A percentile compares a stretch with the other conserved stretches of the same genome.
Conservation (phyloP, 495 filamentous ascomycete genomes). For the Penicillium tannophilum region DNA sequence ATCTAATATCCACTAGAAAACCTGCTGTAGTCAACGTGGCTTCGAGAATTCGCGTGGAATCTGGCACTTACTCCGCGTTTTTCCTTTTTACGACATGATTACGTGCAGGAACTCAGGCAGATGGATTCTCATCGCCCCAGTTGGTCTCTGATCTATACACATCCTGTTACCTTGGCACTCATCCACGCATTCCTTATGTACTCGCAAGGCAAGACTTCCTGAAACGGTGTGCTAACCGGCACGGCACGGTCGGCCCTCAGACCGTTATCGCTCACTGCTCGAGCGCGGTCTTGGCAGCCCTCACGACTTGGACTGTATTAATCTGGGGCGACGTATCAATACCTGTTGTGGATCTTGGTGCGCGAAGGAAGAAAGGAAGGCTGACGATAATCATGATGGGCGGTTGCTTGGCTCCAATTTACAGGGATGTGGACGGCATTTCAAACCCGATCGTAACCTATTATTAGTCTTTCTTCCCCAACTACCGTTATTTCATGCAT, state of each 20-base stretch:
- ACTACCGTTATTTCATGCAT: conserved; percentile 18
- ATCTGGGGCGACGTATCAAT: not conserved
- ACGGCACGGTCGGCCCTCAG: conserved; percentile 16
- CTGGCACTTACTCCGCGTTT: not conserved
- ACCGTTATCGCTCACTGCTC: conserved; percentile 7
- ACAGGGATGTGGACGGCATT: conserved; percentile 6
- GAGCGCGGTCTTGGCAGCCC: conserved; percentile 9
- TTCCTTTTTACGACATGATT: conserved; percentile 1
- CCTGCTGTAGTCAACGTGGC: conserved; percentile 24
- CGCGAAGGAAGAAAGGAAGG: not conserved
- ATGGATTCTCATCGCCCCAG: not conserved
- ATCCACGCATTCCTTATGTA: not conserved
- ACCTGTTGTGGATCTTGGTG: not conserved
- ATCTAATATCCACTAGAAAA: conserved; percentile 11
- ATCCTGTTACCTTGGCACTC: not conserved
- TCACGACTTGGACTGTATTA: conserved; percentile 6
- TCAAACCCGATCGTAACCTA: conserved; percentile 13
- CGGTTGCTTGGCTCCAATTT: not conserved
- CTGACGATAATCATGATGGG: not conserved
- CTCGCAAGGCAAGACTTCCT: not conserved
- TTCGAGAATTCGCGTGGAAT: conserved; percentile 23
- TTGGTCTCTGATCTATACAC: not conserved
- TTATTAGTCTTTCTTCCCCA: conserved; percentile 13
- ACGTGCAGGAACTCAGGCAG: conserved; percentile 15
- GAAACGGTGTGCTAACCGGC: conserved; percentile 14